A percentile compares a stretch with the other conserved stretches of the same genome.
These are phyloP conservation scores for Sextonia rubra DNA, from an alignment of 164 flowering plant species.

Conservation along the genomic window DNA sequence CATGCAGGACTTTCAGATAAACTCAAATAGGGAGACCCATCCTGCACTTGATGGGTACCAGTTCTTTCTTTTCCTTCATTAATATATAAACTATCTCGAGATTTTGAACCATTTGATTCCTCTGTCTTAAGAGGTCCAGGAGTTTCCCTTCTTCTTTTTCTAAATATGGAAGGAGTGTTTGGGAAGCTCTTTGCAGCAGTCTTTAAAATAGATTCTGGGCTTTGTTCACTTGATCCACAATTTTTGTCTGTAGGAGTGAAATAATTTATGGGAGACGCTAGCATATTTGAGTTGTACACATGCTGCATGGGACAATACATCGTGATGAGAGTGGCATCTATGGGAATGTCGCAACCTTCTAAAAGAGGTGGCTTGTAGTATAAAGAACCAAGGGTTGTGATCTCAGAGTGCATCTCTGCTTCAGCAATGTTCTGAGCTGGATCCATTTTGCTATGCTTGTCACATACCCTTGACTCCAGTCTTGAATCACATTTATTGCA, in stretches of 20 bases:
- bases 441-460: conserved; percentile 19
- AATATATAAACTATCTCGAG: conserved; percentile 12
- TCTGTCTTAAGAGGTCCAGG: conserved; percentile 3
- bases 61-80: conserved; percentile 22
- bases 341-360: conserved; percentile 23
- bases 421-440: conserved; percentile 23
- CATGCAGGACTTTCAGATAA: conserved; percentile 25
- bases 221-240: conserved; percentile 25
- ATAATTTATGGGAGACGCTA: conserved; percentile 42
- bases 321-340: conserved; percentile 25
- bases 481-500: conserved; percentile 26
- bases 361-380: conserved; percentile 46
- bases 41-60: conserved; percentile 19
- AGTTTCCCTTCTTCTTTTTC: conserved; percentile 59
- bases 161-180: conserved; percentile 80
- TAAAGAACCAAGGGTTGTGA: conserved; percentile 41
- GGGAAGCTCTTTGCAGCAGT: conserved; percentile 79
- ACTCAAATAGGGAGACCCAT: conserved; percentile 20
- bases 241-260: conserved; percentile 56
- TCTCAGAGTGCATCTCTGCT: conserved; percentile 24
- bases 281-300: conserved; percentile 24
- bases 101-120: conserved; percentile 11
- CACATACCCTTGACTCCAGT: conserved; percentile 20
- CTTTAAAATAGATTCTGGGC: conserved; percentile 67
- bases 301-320: conserved; percentile 18